Percentiles rank a stretch among this genome's conserved stretches.
Conservation (phyloP, 2,329 filamentous ascomycete genomes). For the Piedraia hortae region DNA sequence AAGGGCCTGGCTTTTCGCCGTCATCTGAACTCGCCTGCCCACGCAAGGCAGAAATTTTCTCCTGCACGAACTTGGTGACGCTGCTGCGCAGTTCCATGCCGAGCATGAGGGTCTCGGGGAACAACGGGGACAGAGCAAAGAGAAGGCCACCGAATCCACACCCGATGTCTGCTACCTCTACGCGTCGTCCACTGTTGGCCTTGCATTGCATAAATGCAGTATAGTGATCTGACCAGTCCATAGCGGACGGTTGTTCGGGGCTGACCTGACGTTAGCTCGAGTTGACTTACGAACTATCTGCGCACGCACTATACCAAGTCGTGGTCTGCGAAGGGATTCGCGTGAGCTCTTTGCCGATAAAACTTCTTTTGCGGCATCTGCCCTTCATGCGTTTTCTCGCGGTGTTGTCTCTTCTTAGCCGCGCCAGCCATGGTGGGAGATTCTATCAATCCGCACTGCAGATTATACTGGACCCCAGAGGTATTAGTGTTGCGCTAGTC, state of each 20-base stretch:
- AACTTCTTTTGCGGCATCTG: conserved; percentile 79
- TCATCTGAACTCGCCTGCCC: conserved; percentile 18
- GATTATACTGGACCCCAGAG: no score
- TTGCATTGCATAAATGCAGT: conserved; percentile 22
- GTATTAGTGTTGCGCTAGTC: no score
- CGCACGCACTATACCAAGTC: conserved; percentile 53
- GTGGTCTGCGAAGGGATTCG: conserved; percentile 95
- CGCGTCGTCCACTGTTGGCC: conserved; percentile 20
- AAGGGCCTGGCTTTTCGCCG: conserved; percentile 17
- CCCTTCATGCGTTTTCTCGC: conserved; percentile 19
- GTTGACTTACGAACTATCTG: not conserved
- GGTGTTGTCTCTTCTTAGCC: conserved; percentile 17
- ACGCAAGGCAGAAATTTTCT: conserved; percentile 60
- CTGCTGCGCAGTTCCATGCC: conserved; percentile 81
- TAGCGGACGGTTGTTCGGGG: conserved; percentile 47
- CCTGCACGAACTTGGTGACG: conserved; percentile 73
- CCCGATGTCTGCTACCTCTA: conserved; percentile 88
- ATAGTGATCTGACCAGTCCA: conserved; percentile 78
- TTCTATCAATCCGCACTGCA: no score
- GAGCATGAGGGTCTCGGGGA: conserved; percentile 61
- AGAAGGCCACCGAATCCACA: conserved; percentile 86
- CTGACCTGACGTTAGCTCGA: conserved; percentile 19
- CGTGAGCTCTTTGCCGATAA: conserved; percentile 86
- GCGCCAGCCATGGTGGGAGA: conserved; percentile 15
- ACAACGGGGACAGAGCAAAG: conserved; percentile 52